phyloP scores from a whole-genome alignment of 2,329 filamentous ascomycete species.

The Ophidiomyces ophidiicola region DNA sequence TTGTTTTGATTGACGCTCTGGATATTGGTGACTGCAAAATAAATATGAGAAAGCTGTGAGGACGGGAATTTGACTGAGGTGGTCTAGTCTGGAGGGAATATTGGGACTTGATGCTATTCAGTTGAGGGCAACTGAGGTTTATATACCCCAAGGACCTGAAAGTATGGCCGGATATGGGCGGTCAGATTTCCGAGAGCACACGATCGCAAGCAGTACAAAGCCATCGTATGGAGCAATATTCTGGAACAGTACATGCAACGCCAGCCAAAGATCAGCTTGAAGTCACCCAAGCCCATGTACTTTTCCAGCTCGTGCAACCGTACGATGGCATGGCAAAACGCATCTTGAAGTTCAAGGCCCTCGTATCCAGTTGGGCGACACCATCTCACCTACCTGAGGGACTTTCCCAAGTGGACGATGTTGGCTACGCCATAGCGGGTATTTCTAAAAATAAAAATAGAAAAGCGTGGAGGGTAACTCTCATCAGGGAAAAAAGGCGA shows the following conservation, averaged over 20 bases:
- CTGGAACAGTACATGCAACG: constrained; percentile 1
- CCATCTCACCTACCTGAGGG: background rate
- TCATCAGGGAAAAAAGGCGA: too few species aligned
- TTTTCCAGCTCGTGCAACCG: constrained; percentile 7
- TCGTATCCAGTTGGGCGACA: too few species aligned
- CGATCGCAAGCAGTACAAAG: background rate
- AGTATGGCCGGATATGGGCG: background rate
- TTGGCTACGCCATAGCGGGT: too few species aligned
- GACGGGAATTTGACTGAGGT: too few species aligned
- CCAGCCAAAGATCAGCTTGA: background rate
- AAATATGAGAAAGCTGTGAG: too few species aligned
- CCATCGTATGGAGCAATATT: background rate
- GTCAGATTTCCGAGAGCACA: background rate
- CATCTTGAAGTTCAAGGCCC: background rate
- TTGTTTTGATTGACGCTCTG: too few species aligned
- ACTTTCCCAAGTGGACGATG: too few species aligned
- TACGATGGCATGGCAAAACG: background rate
- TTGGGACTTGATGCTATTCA: too few species aligned
- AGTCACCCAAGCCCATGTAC: background rate
- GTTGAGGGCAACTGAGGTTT: background rate
- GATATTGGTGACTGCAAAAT: too few species aligned
- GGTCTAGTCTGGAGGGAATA: too few species aligned
- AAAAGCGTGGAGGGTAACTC: too few species aligned
- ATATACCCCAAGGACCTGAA: constrained; percentile 3
- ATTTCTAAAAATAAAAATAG: too few species aligned